Conservation (phyloP, 2,329 filamentous ascomycete species). For the Rhexocercosporidium sp. region DNA sequence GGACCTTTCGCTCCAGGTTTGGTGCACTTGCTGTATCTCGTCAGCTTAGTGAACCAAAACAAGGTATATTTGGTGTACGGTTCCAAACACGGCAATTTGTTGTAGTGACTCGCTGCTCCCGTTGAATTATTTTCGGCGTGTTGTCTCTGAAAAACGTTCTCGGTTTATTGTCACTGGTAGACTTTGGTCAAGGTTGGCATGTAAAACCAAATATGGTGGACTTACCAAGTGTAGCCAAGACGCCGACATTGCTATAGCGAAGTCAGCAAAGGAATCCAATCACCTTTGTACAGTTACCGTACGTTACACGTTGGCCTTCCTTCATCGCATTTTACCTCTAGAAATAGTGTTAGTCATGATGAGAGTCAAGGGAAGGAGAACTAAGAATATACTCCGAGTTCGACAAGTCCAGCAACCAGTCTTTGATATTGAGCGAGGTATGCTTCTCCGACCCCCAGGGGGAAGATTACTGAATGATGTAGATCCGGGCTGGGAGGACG, state of each 20-base stretch:
- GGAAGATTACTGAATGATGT: neutral
- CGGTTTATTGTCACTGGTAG: slow-evolving; percentile 59
- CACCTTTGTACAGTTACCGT: slow-evolving; percentile 33
- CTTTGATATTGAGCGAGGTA: slow-evolving; percentile 41
- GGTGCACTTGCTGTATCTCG: too few relatives aligned
- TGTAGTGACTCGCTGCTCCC: slow-evolving; percentile 55
- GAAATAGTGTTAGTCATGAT: neutral
- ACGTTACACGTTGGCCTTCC: slow-evolving; percentile 58
- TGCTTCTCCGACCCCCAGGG: slow-evolving; percentile 15
- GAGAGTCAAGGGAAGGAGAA: neutral
- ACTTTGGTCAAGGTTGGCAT: too few relatives aligned
- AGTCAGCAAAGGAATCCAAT: slow-evolving; percentile 9
- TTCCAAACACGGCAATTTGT: slow-evolving; percentile 60
- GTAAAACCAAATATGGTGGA: too few relatives aligned
- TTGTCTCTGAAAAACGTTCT: slow-evolving; percentile 59
- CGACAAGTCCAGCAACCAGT: slow-evolving; percentile 42
- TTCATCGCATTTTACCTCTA: slow-evolving; percentile 61
- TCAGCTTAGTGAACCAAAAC: too few relatives aligned
- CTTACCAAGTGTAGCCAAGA: too few relatives aligned
- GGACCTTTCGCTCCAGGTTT: slow-evolving; percentile 34
- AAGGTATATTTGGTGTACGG: too few relatives aligned
- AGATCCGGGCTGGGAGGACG: neutral
- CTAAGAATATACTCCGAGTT: slow-evolving; percentile 28
- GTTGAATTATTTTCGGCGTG: slow-evolving; percentile 53
- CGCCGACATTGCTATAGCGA: too few relatives aligned